Evolutionary conservation across 148 eudicot species (phyloP).

Genomic region (Vaccinium vitisidaea): DNA sequence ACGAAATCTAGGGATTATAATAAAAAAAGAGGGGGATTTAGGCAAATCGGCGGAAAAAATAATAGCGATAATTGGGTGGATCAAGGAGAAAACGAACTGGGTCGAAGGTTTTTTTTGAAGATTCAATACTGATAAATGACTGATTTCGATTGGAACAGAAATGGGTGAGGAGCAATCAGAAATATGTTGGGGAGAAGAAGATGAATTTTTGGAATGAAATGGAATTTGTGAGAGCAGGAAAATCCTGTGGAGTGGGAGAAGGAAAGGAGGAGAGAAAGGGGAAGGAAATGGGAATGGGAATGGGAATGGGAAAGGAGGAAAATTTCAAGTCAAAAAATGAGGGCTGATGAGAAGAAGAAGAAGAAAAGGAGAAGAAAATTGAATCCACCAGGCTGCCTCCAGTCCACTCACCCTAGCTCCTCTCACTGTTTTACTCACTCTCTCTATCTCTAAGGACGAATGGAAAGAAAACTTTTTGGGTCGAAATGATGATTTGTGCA

Average conservation of each 20-base stretch:
- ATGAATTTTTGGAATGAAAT: not conserved
- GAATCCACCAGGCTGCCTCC: not conserved
- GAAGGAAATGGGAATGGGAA: not conserved
- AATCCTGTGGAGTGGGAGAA: not conserved
- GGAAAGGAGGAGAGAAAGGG: too few species aligned
- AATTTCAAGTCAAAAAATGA: not conserved
- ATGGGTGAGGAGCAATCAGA: not conserved
- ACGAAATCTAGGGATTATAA: slow-evolving; percentile 6
- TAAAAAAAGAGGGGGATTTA: not conserved
- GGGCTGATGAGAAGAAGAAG: not conserved
- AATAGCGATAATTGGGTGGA: slow-evolving; percentile 1
- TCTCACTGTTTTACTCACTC: not conserved
- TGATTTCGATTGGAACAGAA: not conserved
- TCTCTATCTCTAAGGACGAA: not conserved
- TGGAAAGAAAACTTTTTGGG: not conserved
- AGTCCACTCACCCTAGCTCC: not conserved
- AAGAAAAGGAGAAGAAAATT: not conserved
- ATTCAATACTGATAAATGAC: not conserved
- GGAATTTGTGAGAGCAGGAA: not conserved
- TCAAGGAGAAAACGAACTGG: not conserved
- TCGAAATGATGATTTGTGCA: not conserved
- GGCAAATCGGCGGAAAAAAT: not conserved
- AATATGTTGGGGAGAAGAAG: not conserved
- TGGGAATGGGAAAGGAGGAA: not conserved
- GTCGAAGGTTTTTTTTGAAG: not conserved